A percentile compares a stretch with the other conserved stretches of the same genome.
Conservation (phyloP, 108 stramenopile species). For the Cylindrotheca closterium region DNA sequence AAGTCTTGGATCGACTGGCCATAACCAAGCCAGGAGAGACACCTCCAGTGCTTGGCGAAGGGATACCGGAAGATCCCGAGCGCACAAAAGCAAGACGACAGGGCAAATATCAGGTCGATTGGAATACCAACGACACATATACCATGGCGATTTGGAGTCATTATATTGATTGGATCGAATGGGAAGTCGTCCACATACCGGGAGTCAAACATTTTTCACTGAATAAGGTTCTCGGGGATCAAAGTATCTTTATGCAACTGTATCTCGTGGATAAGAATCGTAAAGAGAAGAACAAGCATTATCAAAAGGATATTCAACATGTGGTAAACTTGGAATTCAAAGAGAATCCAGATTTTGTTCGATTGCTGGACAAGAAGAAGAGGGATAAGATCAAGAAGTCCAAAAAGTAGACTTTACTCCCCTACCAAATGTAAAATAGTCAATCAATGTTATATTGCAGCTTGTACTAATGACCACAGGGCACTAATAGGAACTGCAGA, state of each 20-base stretch:
- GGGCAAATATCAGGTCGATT: slow-evolving; percentile 38
- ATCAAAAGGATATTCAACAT: slow-evolving; percentile 10
- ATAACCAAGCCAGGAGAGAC: slow-evolving; percentile 58
- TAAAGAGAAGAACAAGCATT: slow-evolving; percentile 13
- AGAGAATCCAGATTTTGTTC: no score
- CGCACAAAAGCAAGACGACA: slow-evolving; percentile 47
- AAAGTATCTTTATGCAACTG: slow-evolving; percentile 53
- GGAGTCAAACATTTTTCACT: slow-evolving; percentile 65
- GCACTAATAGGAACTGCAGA: no score
- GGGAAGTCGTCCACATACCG: slow-evolving; percentile 68
- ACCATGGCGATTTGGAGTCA: slow-evolving; percentile 74
- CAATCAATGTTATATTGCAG: no score
- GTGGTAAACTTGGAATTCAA: slow-evolving; percentile 2
- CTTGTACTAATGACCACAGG: no score
- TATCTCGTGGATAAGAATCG: slow-evolving; percentile 37
- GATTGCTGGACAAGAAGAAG: no score
- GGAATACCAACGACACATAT: slow-evolving; percentile 68
- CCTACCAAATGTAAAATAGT: no score
- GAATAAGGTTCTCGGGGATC: slow-evolving; percentile 52
- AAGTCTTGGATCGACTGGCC: slow-evolving; percentile 74
- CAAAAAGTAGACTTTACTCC: no score
- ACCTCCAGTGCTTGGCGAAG: slow-evolving; percentile 58
- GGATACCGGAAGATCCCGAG: slow-evolving; percentile 58
- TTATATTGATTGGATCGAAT: slow-evolving; percentile 61
- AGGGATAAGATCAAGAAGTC: no score